Evolutionary conservation across 345 rosid species (phyloP).

Genomic region (Isatis tinctoria): DNA sequence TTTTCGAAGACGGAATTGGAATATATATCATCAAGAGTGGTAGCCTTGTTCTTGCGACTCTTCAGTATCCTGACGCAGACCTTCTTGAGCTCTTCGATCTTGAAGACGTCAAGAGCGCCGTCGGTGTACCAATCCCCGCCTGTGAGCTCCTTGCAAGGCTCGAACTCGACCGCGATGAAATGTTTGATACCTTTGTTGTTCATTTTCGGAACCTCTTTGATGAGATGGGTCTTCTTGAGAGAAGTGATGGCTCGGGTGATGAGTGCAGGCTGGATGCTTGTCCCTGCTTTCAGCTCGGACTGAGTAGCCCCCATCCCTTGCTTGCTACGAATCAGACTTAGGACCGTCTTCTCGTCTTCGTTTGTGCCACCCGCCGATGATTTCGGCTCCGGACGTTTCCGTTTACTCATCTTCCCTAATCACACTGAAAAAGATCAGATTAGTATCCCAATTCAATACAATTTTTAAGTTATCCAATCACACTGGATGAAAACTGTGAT

Average conservation of each 20-base stretch:
- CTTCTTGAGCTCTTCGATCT: slow-evolving; percentile 40
- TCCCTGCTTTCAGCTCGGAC: slow-evolving; percentile 44
- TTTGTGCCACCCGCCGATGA: slow-evolving; percentile 35
- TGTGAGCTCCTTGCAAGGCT: slow-evolving; percentile 59
- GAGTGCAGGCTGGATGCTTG: slow-evolving; percentile 30
- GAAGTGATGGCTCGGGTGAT: slow-evolving; percentile 40
- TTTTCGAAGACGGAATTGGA: slow-evolving; percentile 33
- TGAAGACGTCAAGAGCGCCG: slow-evolving; percentile 50
- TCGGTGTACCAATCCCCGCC: slow-evolving; percentile 79
- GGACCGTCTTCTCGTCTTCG: slow-evolving; percentile 48
- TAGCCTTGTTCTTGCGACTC: slow-evolving; percentile 26
- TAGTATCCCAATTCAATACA: not conserved
- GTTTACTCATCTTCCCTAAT: slow-evolving; percentile 33
- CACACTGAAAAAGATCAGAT: not conserved
- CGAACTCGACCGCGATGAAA: slow-evolving; percentile 54
- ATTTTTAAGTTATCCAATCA: not conserved
- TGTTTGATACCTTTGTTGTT: slow-evolving; percentile 55
- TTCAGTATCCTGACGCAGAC: slow-evolving; percentile 37
- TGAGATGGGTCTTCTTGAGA: slow-evolving; percentile 43
- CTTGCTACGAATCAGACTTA: slow-evolving; percentile 45
- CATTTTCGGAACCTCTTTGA: slow-evolving; percentile 64
- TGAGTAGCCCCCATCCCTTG: slow-evolving; percentile 58
- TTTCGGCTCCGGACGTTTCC: slow-evolving; percentile 47
- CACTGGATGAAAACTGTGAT: not conserved
- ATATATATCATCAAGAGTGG: slow-evolving; percentile 48